Conservation (phyloP, 176 grass and related monocot species). For the Poa pratensis region DNA sequence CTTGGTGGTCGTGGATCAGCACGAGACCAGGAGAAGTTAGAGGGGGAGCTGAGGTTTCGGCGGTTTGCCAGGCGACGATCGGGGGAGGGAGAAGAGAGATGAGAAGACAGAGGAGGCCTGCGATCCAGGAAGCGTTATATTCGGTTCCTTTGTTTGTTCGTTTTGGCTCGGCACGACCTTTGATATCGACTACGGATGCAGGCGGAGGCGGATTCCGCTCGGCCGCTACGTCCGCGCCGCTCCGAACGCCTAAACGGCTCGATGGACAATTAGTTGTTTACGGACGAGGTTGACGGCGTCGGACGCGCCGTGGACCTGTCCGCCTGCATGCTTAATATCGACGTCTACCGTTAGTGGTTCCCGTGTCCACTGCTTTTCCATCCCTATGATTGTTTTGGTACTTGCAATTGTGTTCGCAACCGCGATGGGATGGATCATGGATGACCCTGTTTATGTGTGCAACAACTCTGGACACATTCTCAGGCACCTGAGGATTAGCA, state of each 20-base stretch:
- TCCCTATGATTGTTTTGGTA: background rate
- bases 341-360: slow-evolving; percentile 7
- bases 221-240: too few species aligned
- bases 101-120: background rate
- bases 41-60: background rate
- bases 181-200: background rate
- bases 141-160: background rate
- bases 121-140: slow-evolving; percentile 6
- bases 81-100: background rate
- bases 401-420: background rate
- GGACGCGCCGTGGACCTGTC: too few species aligned
- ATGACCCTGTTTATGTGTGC: background rate
- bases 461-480: too few species aligned
- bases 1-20: background rate
- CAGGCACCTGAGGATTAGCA: too few species aligned
- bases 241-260: too few species aligned
- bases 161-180: background rate
- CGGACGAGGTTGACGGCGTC: too few species aligned
- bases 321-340: background rate
- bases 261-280: too few species aligned
- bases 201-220: too few species aligned
- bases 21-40: background rate
- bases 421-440: background rate
- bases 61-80: background rate
- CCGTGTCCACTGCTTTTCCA: background rate